Base-by-base conservation (phyloP, 495 filamentous ascomycete species). In the Penicillium bialowiezense region DNA sequence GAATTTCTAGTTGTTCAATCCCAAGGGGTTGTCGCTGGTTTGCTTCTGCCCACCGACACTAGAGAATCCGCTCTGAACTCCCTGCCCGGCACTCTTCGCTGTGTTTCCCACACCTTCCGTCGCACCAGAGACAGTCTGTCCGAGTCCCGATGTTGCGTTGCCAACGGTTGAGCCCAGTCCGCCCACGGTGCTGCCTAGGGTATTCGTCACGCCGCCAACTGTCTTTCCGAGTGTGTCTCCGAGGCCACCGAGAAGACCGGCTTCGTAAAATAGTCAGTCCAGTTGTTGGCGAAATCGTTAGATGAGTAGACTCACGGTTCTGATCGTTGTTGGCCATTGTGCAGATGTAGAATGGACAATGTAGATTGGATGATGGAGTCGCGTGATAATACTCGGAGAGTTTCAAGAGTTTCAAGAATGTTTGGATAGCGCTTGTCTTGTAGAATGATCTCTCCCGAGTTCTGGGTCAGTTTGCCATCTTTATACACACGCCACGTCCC, bases 151-250 rank as follows among this genome's bases (percentile, higher is more conserved):
- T 24, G 65, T 64, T 26, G 41, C 60, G 32, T 63, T 58, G 33
- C 68, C 65, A 28, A 70, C 64, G 5, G 68, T 72, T 33, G 59
- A 65, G 18, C 67, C 67, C 8, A 71, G 48, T 21, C 67, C 68
- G 18, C 64, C 52, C 21, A 72, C 62, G 5, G 61, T 48, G 20
- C 38, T 42, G 53, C 69, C 69, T 7, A 62, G 31, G 7, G 66
- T 69, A 51, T 65, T 60, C 31, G 66, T 68, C 21, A 68, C 53
- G 50, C 68, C 66, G 47, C 58, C 58, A 26, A 72, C 63, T 19
- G 69, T 72, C 34, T 67, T 64, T 38, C 67, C 69, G 28, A 69
- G 20, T 29, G 67, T 69, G 44, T 72, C 60, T 45, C 59, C 58
- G 12, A 72, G 38, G 18, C 65, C 65, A 20, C 64, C 59, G 33